Conservation (phyloP, 2,329 filamentous ascomycete genomes). For the Ophiostoma sp. region DNA sequence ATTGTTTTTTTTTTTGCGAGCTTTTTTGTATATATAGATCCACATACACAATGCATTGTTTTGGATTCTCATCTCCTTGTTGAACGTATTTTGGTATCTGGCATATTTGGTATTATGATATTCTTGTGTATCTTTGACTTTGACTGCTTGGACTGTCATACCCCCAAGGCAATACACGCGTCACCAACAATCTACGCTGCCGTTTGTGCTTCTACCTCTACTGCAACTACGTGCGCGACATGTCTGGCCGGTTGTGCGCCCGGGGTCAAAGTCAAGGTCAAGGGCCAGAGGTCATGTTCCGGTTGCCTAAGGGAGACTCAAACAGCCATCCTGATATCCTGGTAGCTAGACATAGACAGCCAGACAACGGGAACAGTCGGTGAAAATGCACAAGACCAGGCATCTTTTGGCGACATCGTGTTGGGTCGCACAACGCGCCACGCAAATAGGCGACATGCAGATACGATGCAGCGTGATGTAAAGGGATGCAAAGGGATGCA, state of each 20-base stretch:
- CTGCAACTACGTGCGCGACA: neutral
- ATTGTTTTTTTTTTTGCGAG: neutral
- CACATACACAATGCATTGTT: slow-evolving; percentile 4
- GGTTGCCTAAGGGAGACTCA: neutral
- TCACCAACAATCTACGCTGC: neutral
- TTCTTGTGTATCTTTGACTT: neutral
- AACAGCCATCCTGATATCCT: neutral
- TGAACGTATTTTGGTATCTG: neutral
- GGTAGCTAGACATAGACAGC: neutral
- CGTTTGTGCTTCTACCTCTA: neutral
- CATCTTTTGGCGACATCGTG: neutral
- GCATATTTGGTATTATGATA: neutral
- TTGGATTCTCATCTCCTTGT: neutral
- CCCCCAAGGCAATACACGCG: neutral
- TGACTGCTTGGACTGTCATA: neutral
- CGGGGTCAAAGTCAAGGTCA: too few relatives aligned
- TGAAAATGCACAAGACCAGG: neutral
- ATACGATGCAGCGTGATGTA: neutral
- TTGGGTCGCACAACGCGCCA: slow-evolving; percentile 9
- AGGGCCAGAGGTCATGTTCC: neutral
- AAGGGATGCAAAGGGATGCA: too few relatives aligned
- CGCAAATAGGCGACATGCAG: slow-evolving; percentile 13
- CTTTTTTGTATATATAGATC: neutral
- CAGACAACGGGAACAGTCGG: neutral
- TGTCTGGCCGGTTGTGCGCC: neutral